These are phyloP conservation scores for Colletotrichum somersetense DNA, from an alignment of 2,329 filamentous ascomycete species.

Conservation along the genomic window DNA sequence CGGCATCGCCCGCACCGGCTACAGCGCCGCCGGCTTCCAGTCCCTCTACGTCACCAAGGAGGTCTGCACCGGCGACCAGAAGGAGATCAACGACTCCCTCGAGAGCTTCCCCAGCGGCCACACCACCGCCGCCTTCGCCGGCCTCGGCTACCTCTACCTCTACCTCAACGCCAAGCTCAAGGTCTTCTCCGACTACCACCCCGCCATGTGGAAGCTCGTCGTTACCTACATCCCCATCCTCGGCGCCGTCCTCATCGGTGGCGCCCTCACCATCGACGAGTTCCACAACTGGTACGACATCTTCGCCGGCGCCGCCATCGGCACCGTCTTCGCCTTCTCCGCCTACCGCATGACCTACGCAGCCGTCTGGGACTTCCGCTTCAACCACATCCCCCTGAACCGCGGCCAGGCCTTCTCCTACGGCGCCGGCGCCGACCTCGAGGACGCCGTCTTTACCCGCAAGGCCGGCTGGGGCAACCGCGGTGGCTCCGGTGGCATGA, in stretches of 20 bases:
- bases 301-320: constrained; percentile 74
- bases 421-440: constrained; percentile 59
- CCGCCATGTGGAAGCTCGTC: constrained; percentile 80
- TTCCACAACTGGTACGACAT: constrained; percentile 83
- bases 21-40: constrained; percentile 65
- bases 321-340: constrained; percentile 73
- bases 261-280: constrained; percentile 78
- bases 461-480: constrained; percentile 69
- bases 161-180: constrained; percentile 86
- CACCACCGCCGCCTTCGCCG: constrained; percentile 79
- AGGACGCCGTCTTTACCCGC: constrained; percentile 68
- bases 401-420: constrained; percentile 68
- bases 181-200: constrained; percentile 79
- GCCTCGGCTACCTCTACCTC: constrained; percentile 77
- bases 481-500: constrained; percentile 35
- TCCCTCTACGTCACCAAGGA: constrained; percentile 76
- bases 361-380: constrained; percentile 76
- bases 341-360: constrained; percentile 77
- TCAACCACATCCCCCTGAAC: constrained; percentile 73
- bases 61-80: constrained; percentile 75
- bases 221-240: constrained; percentile 75
- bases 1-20: constrained; percentile 56
- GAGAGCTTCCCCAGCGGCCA: constrained; percentile 82
- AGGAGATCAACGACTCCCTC: constrained; percentile 76
- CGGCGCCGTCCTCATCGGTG: constrained; percentile 75